Evolutionary conservation across 2,329 filamentous ascomycete genomes (phyloP), one percentile per base, ranked within the genome.

Genomic region (Colletotrichum truncatum): DNA sequence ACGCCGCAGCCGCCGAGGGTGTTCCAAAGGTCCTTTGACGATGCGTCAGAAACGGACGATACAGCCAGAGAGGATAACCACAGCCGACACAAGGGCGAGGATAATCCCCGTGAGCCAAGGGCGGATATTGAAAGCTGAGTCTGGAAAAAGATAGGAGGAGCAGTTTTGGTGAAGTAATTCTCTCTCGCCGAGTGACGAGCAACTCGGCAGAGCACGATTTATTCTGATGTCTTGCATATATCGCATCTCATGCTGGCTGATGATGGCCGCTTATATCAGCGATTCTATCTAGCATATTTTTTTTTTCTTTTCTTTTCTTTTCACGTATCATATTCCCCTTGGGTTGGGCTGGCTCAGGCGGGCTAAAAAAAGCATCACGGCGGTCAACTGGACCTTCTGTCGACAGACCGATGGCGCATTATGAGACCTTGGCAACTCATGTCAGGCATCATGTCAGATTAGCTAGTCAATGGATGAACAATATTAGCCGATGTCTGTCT

Each of bases 31-130:
- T 11, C 34, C 16, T 32, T 32, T 4, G 63, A 66, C 28, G 63
- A 66, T n/a, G 62, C 62, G n/a, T 59, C 60, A 32, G 63, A 66
- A 51, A 66, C 63, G 26, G 63, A 66, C 14, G 63, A 66, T 25
- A 66, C 63, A n/a, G 63, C 63, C n/a, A 62, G 36, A 25, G 63
- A 63, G 26, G 63, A 62, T 18, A 62, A 34, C n/a, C 16, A 43
- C 49, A 56, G 45, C 39, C 36, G 53, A 26, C 46, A 41, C 18
- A 39, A 26, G n/a, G 26, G 21, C 14, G 46, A 64, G 11, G 46
- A 43, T 8, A 26, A 30, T 5, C 30, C 43, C 21, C 34, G 36
- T 10, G 64, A 57, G n/a, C 38, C 46, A 23, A 54, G 28, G 30
- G 23, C 32, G 21, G 49, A 41, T 32, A 7, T 23, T n/a, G 57